Evolutionary conservation across 2,329 filamentous ascomycete species (phyloP), one percentile per base, ranked within the genome.

Genomic region (Tolypocladium ophioglossoides): DNA sequence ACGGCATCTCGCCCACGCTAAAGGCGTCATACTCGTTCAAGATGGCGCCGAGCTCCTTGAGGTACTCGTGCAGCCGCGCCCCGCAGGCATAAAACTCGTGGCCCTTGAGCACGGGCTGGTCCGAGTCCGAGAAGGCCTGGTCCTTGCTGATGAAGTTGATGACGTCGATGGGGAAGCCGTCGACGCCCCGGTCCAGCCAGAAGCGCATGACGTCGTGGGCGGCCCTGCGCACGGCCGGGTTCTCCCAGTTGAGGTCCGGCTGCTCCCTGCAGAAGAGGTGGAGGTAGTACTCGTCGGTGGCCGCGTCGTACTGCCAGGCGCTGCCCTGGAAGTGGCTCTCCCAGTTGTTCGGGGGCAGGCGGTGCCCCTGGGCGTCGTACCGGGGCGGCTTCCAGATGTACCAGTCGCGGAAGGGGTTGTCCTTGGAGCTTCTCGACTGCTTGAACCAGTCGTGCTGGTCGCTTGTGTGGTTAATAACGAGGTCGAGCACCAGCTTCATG

Each of bases 161-260:
- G 44, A 84, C 82, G 59, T 86, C 83, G 70, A 85, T 78, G 39
- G 83, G 76, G 71, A 86, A 87, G 4, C 84, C 84, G 55, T 84
- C 79, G 0, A 81, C 78, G 2, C 85, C 86, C 40, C 80, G 79
- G 57, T 87, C 75, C 2, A 90, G 77, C 87, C 87, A 91, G 69
- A 90, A 91, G 24, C 78, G 77, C 75, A 89, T 85, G 24, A 84
- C 77, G 41, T 84, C 74, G 65, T 89, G 84, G 2, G 88, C 83
- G 2, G 83, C 84, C 54, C 78, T 70, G 37, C 85, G 78, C 3
- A 87, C 82, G 0, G 77, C 77, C 0, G 76, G 75, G 61, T 86
- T 85, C 64, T 89, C 84, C 86, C 86, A 91, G 70, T 91, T 91
- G 41, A 91, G 77, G 59, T 91, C 87, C 0, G 87, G 87, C 64